Evolutionary conservation across 257 asterid genomes (phyloP), one percentile per base, ranked within the genome.

Genomic region (Solanum virginianum): DNA sequence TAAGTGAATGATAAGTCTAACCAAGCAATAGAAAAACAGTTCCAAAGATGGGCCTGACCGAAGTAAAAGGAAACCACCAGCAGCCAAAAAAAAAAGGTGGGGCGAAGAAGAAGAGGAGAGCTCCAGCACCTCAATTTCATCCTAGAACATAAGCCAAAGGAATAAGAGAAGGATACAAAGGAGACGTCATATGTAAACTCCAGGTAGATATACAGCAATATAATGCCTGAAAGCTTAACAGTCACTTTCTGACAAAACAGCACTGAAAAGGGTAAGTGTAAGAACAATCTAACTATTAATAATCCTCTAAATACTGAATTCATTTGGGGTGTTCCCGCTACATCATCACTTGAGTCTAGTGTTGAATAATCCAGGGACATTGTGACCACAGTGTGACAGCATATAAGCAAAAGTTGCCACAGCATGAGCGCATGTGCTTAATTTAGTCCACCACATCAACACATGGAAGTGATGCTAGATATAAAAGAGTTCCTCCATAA

Each of bases 401-500:
- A 2, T 39, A 45, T 17, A 36, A 69, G 8, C 51, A 36, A 69
- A 24, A 69, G 51, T 69, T 69, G 9, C 53, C 77, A 69, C 51
- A 69, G 2, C 20, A 36, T 69, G 77, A 69, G 77, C 4, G 2
- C 51, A 69, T 8, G 51, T 20, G 70, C 70, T 22, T 36, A 39
- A 36, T 7, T 69, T 69, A 69, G 77, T 69, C 77, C 53, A 69
- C 51, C 51, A 69, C 77, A 69, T 69, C 51, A 69, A 69, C 51
- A 32, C 51, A 69, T 69, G 77, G 20, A 69, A 36, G 77, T 17
- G 53, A 41, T 66, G 47, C 47, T 32, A 66, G 75, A 66, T 69
- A 36, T 36, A 16, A 39, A 70, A 70, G 79, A 70, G 54, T 70
- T 41, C 51, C 53, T 97, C 99, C 98, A 97, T 90, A 97, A 80